phyloP scores from a whole-genome alignment of 352 stramenopile species.

The Globisporangium perplexum region DNA sequence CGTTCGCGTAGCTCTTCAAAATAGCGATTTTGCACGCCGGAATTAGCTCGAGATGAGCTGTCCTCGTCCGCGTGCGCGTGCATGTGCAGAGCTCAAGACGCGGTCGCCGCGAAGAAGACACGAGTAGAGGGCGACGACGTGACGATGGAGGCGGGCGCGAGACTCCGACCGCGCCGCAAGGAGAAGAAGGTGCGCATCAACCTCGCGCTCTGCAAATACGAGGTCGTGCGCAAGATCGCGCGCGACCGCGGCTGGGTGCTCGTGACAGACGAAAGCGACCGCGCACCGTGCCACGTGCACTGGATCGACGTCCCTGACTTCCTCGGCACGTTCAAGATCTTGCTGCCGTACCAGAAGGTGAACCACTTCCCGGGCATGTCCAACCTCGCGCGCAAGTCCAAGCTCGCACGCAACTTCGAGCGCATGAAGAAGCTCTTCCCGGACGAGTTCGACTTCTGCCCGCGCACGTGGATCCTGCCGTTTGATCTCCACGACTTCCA shows the following conservation, averaged over 20 bases:
- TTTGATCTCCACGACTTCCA: slow-evolving; percentile 92
- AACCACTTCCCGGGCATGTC: slow-evolving; percentile 97
- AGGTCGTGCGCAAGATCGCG: slow-evolving; percentile 77
- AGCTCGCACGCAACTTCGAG: slow-evolving; percentile 94
- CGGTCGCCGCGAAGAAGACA: no score
- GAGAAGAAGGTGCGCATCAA: slow-evolving; percentile 64
- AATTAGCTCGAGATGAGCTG: no score
- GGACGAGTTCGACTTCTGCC: slow-evolving; percentile 92
- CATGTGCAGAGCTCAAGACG: no score
- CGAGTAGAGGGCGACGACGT: no score
- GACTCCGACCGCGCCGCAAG: slow-evolving; percentile 24
- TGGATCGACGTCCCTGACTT: slow-evolving; percentile 95
- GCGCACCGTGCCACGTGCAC: slow-evolving; percentile 85
- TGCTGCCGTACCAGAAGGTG: slow-evolving; percentile 91
- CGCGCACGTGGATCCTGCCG: slow-evolving; percentile 95
- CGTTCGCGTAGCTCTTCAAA: no score
- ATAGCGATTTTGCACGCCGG: no score
- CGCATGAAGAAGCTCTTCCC: slow-evolving; percentile 94
- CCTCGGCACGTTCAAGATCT: slow-evolving; percentile 78
- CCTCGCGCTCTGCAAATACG: slow-evolving; percentile 70
- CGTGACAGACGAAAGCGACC: slow-evolving; percentile 70
- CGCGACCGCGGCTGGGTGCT: slow-evolving; percentile 71
- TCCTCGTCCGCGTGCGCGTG: no score
- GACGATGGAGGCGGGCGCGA: background rate
- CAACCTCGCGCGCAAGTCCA: slow-evolving; percentile 92